Evolutionary conservation across 352 stramenopile species (phyloP), one percentile per base, ranked within the genome.

Genomic region (Pythium phragmitis): DNA sequence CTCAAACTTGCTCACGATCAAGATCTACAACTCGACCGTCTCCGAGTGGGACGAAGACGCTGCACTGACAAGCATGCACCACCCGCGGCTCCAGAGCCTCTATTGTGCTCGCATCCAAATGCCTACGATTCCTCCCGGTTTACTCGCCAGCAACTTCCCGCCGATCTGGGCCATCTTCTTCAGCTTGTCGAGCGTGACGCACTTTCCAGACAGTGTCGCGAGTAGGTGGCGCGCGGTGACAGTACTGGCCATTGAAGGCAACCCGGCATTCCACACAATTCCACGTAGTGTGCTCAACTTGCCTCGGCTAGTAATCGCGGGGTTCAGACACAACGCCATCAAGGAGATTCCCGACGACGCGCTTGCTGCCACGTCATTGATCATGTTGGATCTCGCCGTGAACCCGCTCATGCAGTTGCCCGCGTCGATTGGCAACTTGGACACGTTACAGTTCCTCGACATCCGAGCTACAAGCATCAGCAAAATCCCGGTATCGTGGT

Each of bases 151-250:
- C 47, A 16, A 65, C 8, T 52, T 58, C 30, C 45, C 58, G 14
- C 16, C 47, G 3, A 8, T 65, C 16, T 48, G 43, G 47, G 57
- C 39, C n/a, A 19, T 64, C n/a, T 17, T 33, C 2, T 42, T 64
- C 11, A 26, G n/a, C 33, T 21, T 28, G 17, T 42, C 30, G 3
- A 64, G 50, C 21, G 21, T 64, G 14, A 6, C 36, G 45, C 4
- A 49, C 16, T 14, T 30, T 64, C 11, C 52, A 9, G n/a, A 23
- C 42, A 4, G n/a, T 9, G 37, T 48, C 21, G 21, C 21, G 21
- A 21, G 21, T n/a, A 39, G 7, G 2, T 59, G 52, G 36, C 12
- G 4, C 19, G 49, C 21, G 17, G 52, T 49, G 30, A 16, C 9
- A 5, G 9, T 56, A 26, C 6, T 59, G 12, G 52, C 13, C 6